Percentiles rank a stretch among this genome's conserved stretches.
Conservation (phyloP, 2,329 filamentous ascomycete genomes). For the Cladophialophora bantiana region DNA sequence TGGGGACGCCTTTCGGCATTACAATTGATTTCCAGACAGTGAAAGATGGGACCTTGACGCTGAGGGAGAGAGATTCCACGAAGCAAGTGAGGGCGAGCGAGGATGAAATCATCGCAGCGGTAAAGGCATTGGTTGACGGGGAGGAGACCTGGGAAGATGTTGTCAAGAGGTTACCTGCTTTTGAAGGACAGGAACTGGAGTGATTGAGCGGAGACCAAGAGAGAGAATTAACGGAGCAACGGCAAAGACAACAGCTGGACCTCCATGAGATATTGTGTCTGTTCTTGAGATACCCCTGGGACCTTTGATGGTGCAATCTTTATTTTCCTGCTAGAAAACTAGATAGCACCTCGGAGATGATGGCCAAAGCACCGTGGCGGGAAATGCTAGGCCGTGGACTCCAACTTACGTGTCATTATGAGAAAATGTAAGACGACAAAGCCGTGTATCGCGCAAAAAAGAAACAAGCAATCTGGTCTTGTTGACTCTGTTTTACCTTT, state of each 20-base stretch:
- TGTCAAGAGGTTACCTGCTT: constrained; percentile 78
- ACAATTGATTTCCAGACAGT: constrained; percentile 96
- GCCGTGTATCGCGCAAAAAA: background rate
- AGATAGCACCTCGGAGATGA: constrained; percentile 37
- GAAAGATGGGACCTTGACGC: constrained; percentile 83
- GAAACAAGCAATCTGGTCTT: background rate
- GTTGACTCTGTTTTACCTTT: background rate
- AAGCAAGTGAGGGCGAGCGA: constrained; percentile 86
- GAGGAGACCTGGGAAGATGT: constrained; percentile 74
- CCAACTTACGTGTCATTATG: constrained; percentile 26
- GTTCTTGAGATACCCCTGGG: constrained; percentile 21
- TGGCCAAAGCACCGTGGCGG: constrained; percentile 40
- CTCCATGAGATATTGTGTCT: constrained; percentile 5
- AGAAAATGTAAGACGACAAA: constrained; percentile 2
- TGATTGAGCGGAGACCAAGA: constrained; percentile 34
- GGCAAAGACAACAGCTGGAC: background rate
- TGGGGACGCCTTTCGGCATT: constrained; percentile 91
- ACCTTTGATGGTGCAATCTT: constrained; percentile 38
- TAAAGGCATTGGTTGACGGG: constrained; percentile 69
- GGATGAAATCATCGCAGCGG: constrained; percentile 77
- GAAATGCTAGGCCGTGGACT: constrained; percentile 38
- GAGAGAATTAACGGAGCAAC: background rate
- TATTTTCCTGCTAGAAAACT: constrained; percentile 18
- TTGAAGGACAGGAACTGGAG: constrained; percentile 74
- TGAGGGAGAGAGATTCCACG: constrained; percentile 89